Conservation (phyloP, 495 filamentous ascomycete genomes). For the Parathielavia appendiculata region DNA sequence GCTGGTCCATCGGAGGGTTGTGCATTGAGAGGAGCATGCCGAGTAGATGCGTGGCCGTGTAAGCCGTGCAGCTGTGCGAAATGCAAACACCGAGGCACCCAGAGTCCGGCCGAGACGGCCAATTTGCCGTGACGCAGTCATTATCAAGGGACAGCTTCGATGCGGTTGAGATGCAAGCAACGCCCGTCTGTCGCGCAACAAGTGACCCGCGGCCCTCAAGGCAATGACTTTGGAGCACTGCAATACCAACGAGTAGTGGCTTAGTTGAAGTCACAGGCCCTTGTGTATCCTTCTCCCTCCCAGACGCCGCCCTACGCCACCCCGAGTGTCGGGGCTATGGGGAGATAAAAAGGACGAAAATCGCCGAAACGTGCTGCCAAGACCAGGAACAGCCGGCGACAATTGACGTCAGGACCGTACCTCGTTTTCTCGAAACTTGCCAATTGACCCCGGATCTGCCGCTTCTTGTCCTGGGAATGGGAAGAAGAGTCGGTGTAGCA, state of each 20-base stretch:
- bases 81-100: slow-evolving; percentile 19
- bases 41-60: slow-evolving; percentile 1
- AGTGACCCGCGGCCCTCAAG: too few species aligned
- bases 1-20: slow-evolving; percentile 3
- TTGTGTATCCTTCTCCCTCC: neutral
- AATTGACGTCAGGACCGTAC: slow-evolving; percentile 11
- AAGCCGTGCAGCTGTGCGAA: slow-evolving; percentile 12
- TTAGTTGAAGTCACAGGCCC: too few species aligned
- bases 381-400: slow-evolving; percentile 6
- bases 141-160: neutral
- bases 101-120: slow-evolving; percentile 26
- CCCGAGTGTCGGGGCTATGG: neutral
- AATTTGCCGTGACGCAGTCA: slow-evolving; percentile 23
- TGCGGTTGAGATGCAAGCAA: neutral
- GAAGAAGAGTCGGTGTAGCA: neutral
- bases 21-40: slow-evolving; percentile 1
- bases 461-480: neutral
- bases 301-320: slow-evolving; percentile 3
- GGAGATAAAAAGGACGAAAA: neutral
- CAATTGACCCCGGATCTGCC: slow-evolving; percentile 11
- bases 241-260: too few species aligned
- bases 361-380: slow-evolving; percentile 3
- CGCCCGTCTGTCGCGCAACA: too few species aligned
- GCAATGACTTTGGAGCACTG: too few species aligned
- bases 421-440: neutral